Evolutionary conservation across 2,329 filamentous ascomycete genomes (phyloP).

Genomic region (Aaosphaeria arxii): DNA sequence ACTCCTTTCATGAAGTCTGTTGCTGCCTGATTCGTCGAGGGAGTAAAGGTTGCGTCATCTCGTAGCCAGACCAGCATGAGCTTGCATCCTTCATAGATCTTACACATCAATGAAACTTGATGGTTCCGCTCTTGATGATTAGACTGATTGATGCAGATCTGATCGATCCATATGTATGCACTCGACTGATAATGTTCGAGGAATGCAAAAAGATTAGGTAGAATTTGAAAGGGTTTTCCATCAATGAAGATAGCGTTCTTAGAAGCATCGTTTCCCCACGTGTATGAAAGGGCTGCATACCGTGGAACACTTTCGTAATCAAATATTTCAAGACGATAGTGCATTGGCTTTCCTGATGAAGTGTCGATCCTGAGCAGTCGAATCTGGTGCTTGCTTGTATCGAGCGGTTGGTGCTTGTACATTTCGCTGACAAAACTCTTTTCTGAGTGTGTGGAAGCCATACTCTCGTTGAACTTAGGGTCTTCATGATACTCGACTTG

Average conservation of each 20-base stretch:
- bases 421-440: background rate
- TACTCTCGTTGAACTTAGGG: background rate
- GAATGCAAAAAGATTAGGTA: background rate
- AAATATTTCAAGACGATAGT: background rate
- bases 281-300: background rate
- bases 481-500: too few relatives aligned
- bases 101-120: constrained; percentile 6
- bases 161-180: constrained; percentile 7
- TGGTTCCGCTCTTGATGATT: constrained; percentile 2
- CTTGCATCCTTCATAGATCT: constrained; percentile 4
- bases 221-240: background rate
- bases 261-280: background rate
- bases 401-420: background rate
- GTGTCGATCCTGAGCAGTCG: background rate
- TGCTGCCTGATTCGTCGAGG: background rate
- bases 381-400: background rate
- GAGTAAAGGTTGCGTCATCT: background rate
- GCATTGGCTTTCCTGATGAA: background rate
- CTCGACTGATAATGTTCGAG: background rate
- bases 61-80: constrained; percentile 6
- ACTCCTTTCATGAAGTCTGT: background rate
- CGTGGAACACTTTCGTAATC: background rate
- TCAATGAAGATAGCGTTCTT: background rate
- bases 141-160: constrained; percentile 8
- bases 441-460: background rate